phyloP scores from a whole-genome alignment of 306 rosid species.

The Lagenaria siceraria region DNA sequence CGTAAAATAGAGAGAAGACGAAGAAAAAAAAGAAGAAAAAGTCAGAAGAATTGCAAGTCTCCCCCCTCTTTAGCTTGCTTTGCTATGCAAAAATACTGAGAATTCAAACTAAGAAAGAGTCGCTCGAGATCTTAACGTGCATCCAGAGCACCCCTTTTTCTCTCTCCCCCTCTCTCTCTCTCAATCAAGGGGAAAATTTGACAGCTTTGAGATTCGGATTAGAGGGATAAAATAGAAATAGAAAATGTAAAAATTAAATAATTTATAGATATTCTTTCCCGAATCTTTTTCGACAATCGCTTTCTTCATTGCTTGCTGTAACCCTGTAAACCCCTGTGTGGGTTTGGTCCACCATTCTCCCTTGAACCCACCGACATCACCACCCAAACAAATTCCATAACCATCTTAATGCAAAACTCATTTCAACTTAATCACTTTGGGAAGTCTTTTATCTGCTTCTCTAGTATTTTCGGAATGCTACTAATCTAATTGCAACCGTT shows the following conservation, averaged over 20 bases:
- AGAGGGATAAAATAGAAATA: neutral
- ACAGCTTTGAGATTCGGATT: slow-evolving; percentile 10
- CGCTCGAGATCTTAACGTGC: slow-evolving; percentile 5
- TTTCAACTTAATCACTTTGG: neutral
- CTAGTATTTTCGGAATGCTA: neutral
- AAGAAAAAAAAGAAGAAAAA: neutral
- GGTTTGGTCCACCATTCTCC: slow-evolving; percentile 8
- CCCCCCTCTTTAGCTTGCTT: neutral
- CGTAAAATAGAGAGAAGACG: slow-evolving; percentile 22
- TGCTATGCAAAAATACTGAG: neutral
- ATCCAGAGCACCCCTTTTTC: neutral
- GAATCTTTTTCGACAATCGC: neutral
- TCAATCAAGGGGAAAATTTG: neutral
- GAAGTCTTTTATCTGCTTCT: neutral
- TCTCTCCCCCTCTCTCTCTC: neutral
- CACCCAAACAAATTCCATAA: neutral
- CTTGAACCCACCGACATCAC: slow-evolving; percentile 37
- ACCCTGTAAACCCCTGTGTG: slow-evolving; percentile 8
- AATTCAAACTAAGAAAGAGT: neutral
- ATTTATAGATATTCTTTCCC: neutral
- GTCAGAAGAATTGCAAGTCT: slow-evolving; percentile 3
- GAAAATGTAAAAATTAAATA: neutral
- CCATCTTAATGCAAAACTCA: neutral
- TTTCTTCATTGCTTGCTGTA: neutral
- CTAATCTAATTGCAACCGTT: neutral